These are phyloP conservation scores for Pulveroboletus sp. DNA, from an alignment of 768 basidiomycete species.

Conservation along the genomic window DNA sequence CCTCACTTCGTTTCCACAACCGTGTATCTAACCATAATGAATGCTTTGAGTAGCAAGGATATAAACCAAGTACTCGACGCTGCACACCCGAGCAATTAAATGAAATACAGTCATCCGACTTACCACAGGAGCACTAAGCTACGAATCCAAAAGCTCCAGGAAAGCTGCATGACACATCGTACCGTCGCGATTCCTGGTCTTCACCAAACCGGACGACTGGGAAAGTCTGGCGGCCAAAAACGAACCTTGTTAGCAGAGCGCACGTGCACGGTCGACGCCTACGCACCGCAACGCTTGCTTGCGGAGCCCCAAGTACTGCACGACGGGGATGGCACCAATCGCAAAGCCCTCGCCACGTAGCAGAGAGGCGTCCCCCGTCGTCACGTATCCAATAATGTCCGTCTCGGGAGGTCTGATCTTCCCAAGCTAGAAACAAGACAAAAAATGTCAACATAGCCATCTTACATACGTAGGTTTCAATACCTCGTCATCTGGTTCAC, in stretches of 20 bases:
- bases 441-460: neutral
- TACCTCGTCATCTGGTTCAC: conserved; percentile 29
- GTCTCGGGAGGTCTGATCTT: conserved; percentile 39
- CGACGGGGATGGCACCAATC: conserved; percentile 68
- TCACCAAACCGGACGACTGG: conserved; percentile 46
- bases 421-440: conserved; percentile 39
- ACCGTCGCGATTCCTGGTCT: conserved; percentile 61
- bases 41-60: too few species aligned
- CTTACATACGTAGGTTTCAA: neutral
- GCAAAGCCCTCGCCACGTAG: conserved; percentile 75
- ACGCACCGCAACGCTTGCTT: conserved; percentile 46
- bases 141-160: conserved; percentile 37
- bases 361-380: conserved; percentile 82
- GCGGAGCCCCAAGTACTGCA: conserved; percentile 47
- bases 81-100: too few species aligned
- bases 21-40: too few species aligned
- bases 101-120: too few species aligned
- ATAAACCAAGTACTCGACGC: too few species aligned
- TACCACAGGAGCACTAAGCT: too few species aligned
- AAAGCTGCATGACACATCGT: conserved; percentile 52
- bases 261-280: neutral
- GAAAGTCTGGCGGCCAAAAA: conserved; percentile 14
- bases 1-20: too few species aligned
- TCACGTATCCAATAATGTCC: conserved; percentile 75
- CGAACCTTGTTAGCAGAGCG: neutral